These are phyloP conservation scores for Metschnikowia dekortorum DNA, from an alignment of 805 yeast genomes.

Conservation along the genomic window DNA sequence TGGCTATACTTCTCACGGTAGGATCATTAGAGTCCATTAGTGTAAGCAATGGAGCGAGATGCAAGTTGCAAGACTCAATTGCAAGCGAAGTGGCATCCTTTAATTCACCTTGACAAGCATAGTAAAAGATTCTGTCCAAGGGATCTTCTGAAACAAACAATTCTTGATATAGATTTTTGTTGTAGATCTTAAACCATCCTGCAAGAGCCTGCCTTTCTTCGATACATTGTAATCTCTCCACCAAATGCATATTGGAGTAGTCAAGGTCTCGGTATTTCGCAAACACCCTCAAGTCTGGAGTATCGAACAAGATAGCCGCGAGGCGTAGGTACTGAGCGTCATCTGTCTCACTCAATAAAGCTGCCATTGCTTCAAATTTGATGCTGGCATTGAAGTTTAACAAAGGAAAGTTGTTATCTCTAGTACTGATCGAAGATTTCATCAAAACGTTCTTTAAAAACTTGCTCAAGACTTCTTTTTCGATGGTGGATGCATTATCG, in stretches of 20 bases:
- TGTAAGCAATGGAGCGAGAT: constrained; percentile 66
- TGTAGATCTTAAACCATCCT: constrained; percentile 53
- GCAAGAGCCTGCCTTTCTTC: constrained; percentile 45
- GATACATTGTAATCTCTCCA: constrained; percentile 14
- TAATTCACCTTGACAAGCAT: constrained; percentile 52
- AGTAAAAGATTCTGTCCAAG: constrained; percentile 45
- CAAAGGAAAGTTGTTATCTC: constrained; percentile 28
- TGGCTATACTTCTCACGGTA: constrained; percentile 52
- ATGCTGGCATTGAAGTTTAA: constrained; percentile 10
- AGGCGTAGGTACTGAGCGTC: constrained; percentile 47
- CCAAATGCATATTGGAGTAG: constrained; percentile 10
- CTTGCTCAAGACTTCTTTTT: constrained; percentile 13
- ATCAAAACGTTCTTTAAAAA: constrained; percentile 2
- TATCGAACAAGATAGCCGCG: constrained; percentile 55
- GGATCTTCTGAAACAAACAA: constrained; percentile 18
- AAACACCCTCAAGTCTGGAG: constrained; percentile 2
- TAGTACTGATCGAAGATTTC: constrained; percentile 18
- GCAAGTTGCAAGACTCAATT: constrained; percentile 55
- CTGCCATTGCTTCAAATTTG: constrained; percentile 19
- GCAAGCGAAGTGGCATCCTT: constrained; percentile 62
- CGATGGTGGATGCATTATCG: not conserved
- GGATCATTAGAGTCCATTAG: constrained; percentile 68
- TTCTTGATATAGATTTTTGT: constrained; percentile 29
- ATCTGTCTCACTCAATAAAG: constrained; percentile 7
- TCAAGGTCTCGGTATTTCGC: constrained; percentile 10